A percentile compares a stretch with the other conserved stretches of the same genome.
phyloP scores from a whole-genome alignment of 2,329 filamentous ascomycete genomes.

The Verticillium longisporum region DNA sequence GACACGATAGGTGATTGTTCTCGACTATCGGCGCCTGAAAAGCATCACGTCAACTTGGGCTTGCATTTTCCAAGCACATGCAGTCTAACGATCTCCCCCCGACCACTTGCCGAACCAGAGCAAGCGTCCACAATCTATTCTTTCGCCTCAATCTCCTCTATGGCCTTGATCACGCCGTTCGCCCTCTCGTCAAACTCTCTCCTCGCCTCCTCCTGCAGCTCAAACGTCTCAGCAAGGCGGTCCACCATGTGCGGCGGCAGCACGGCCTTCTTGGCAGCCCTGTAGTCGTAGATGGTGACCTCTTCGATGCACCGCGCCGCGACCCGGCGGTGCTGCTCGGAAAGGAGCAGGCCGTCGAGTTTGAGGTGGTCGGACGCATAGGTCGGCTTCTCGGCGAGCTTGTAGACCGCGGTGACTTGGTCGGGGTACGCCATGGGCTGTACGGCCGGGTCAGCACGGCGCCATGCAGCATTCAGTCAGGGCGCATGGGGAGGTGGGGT shows the following conservation, averaged over 20 bases:
- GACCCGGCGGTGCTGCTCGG: constrained; percentile 64
- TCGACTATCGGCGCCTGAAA: too few species aligned
- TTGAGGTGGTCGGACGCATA: constrained; percentile 41
- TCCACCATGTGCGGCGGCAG: constrained; percentile 34
- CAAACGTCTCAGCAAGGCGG: constrained; percentile 26
- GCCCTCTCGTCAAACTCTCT: constrained; percentile 12
- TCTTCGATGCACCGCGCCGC: constrained; percentile 74
- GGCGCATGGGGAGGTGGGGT: neutral
- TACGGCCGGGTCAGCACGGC: neutral
- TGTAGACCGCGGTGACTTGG: constrained; percentile 76
- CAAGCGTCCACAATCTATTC: neutral
- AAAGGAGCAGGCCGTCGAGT: constrained; percentile 60
- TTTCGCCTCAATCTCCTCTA: constrained; percentile 7
- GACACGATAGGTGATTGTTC: too few species aligned
- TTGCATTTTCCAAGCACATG: too few species aligned
- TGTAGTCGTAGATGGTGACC: constrained; percentile 66
- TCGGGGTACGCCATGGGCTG: constrained; percentile 82
- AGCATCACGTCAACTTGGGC: too few species aligned
- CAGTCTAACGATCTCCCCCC: too few species aligned
- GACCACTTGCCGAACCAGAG: too few species aligned
- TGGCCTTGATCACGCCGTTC: constrained; percentile 3
- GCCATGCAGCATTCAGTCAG: neutral
- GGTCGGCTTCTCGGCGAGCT: constrained; percentile 49
- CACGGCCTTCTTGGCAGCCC: constrained; percentile 24
- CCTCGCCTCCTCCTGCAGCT: constrained; percentile 21